Percentiles rank a stretch among this genome's conserved stretches.
Conservation (phyloP, 768 basidiomycete species). For the Hemileccinum rubropunctum region DNA sequence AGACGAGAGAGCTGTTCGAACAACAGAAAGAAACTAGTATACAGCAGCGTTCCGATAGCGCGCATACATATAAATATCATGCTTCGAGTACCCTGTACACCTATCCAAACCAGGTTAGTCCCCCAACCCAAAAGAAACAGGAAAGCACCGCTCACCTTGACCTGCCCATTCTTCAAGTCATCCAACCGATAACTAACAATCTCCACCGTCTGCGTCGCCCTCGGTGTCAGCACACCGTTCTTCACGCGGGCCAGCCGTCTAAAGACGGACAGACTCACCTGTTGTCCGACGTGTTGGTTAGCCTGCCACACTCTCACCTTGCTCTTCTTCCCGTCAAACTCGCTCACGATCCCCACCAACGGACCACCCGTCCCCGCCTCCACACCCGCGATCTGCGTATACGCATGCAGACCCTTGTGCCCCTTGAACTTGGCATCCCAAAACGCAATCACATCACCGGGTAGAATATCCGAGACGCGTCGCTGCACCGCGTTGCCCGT, state of each 20-base stretch:
- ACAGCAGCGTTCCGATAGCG: background rate
- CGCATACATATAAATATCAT: slow-evolving; percentile 16
- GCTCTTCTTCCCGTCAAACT: slow-evolving; percentile 83
- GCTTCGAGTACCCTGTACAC: slow-evolving; percentile 41
- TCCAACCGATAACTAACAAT: slow-evolving; percentile 84
- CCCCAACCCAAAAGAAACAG: background rate
- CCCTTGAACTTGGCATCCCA: slow-evolving; percentile 78
- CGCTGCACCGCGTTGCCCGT: slow-evolving; percentile 63
- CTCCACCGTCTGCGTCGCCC: slow-evolving; percentile 57
- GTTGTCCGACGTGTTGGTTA: slow-evolving; percentile 80
- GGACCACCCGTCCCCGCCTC: slow-evolving; percentile 40
- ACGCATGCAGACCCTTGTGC: slow-evolving; percentile 73
- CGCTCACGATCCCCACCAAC: slow-evolving; percentile 71
- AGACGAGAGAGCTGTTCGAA: background rate
- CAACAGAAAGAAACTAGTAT: background rate
- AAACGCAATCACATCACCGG: slow-evolving; percentile 79
- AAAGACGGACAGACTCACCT: slow-evolving; percentile 48
- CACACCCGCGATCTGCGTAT: slow-evolving; percentile 54
- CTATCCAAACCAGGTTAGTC: slow-evolving; percentile 24
- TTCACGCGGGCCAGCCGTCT: slow-evolving; percentile 27
- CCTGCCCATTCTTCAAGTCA: slow-evolving; percentile 80
- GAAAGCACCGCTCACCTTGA: slow-evolving; percentile 52
- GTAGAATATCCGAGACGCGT: slow-evolving; percentile 75
- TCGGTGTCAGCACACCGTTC: slow-evolving; percentile 36
- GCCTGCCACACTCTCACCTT: slow-evolving; percentile 87